phyloP scores from a whole-genome alignment of 2,329 filamentous ascomycete species.

The Nemania bipapillata region DNA sequence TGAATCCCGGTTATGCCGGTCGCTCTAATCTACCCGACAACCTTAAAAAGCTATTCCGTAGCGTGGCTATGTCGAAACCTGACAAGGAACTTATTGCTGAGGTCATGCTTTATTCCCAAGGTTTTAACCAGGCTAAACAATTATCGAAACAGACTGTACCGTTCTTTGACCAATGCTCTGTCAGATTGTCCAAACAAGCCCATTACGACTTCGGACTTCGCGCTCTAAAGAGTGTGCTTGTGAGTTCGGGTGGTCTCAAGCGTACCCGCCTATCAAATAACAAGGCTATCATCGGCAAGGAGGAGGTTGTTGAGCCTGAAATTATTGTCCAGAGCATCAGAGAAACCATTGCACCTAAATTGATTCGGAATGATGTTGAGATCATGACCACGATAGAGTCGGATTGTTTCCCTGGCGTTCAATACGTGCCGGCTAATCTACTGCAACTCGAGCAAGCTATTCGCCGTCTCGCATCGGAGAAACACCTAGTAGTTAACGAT shows the following conservation, averaged over 20 bases:
- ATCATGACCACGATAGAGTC: conserved; percentile 86
- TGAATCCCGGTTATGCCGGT: conserved; percentile 99
- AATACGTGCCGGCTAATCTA: conserved; percentile 91
- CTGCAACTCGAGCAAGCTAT: conserved; percentile 83
- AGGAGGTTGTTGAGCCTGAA: conserved; percentile 87
- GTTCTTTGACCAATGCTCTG: conserved; percentile 93
- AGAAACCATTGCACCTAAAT: conserved; percentile 96
- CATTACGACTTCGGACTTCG: conserved; percentile 99
- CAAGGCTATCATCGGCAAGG: conserved; percentile 68
- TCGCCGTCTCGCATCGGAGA: conserved; percentile 81
- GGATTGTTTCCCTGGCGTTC: conserved; percentile 88
- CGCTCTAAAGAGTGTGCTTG: conserved; percentile 96
- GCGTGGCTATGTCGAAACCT: conserved; percentile 99
- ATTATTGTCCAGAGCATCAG: conserved; percentile 98
- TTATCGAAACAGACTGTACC: conserved; percentile 96
- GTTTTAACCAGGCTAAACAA: conserved; percentile 94
- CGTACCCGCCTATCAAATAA: conserved; percentile 75
- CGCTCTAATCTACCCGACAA: conserved; percentile 98
- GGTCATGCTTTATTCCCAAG: conserved; percentile 99
- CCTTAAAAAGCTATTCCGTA: conserved; percentile 98
- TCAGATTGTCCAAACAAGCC: conserved; percentile 88
- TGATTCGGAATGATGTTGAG: conserved; percentile 91
- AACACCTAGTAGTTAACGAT: conserved; percentile 88
- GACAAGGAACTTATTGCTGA: conserved; percentile 99
- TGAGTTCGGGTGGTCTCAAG: conserved; percentile 96